These are phyloP conservation scores for Batkoa obscura DNA, from an alignment of 371 early-diverging fungal genomes.

Conservation along the genomic window DNA sequence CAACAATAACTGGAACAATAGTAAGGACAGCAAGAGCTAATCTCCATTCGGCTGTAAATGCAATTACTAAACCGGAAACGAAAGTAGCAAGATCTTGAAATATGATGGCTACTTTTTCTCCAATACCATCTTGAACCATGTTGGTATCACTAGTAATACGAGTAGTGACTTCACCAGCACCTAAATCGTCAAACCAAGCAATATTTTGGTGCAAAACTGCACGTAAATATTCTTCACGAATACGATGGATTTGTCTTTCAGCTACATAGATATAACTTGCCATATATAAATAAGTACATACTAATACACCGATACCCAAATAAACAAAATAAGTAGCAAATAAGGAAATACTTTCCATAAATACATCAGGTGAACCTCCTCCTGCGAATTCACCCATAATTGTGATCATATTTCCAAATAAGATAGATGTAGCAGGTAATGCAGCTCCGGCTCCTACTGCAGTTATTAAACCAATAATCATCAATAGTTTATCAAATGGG, in stretches of 20 bases:
- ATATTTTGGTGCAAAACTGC: constrained; percentile 76
- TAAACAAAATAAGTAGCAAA: constrained; percentile 33
- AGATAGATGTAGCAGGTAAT: constrained; percentile 19
- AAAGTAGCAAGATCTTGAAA: constrained; percentile 51
- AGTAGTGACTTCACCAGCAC: constrained; percentile 50
- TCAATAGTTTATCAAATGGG: constrained; percentile 21
- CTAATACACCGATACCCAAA: constrained; percentile 27
- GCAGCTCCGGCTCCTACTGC: constrained; percentile 17
- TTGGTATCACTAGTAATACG: constrained; percentile 61
- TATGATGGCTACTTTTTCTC: constrained; percentile 65
- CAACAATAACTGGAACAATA: constrained; percentile 9
- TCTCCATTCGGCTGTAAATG: constrained; percentile 69
- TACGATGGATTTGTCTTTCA: constrained; percentile 33
- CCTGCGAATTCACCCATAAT: background rate
- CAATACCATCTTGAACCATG: constrained; percentile 66
- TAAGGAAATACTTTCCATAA: background rate
- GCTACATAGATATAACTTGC: constrained; percentile 24
- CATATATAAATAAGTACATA: constrained; percentile 19
- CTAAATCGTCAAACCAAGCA: constrained; percentile 69
- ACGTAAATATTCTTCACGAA: constrained; percentile 34
- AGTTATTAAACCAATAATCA: constrained; percentile 15
- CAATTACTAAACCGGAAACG: constrained; percentile 64
- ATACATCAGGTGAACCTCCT: background rate
- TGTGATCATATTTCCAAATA: constrained; percentile 11
- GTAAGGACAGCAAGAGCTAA: constrained; percentile 53